These are phyloP conservation scores for Ambrosiella cleistominuta DNA, from an alignment of 2,329 filamentous ascomycete species.

Conservation along the genomic window DNA sequence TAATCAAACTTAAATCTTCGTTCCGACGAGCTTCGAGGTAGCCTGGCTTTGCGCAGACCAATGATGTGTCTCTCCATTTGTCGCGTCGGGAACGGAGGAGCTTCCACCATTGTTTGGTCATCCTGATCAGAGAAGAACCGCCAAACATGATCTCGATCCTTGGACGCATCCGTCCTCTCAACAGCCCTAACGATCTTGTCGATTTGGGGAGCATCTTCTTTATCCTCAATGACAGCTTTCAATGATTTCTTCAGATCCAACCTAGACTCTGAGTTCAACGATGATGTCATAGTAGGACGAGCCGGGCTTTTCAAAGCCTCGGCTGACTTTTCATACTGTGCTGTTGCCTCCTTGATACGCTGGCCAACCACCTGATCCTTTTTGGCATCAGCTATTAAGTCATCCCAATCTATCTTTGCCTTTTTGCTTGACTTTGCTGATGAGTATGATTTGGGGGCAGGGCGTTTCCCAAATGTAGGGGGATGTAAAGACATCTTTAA, in stretches of 20 bases:
- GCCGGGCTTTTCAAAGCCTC: background rate
- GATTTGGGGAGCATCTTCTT: slow-evolving; percentile 10
- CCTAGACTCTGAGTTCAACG: background rate
- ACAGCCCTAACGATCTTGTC: slow-evolving; percentile 13
- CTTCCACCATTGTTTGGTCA: background rate
- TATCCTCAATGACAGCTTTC: slow-evolving; percentile 1
- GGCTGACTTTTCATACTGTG: background rate
- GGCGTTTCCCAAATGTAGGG: no score
- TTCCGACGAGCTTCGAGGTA: background rate
- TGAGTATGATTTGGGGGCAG: background rate
- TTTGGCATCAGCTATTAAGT: slow-evolving; percentile 6
- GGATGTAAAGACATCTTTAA: background rate
- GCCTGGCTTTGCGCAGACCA: background rate
- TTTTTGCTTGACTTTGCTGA: background rate
- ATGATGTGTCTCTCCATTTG: background rate
- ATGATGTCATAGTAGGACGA: background rate
- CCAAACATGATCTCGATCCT: slow-evolving; percentile 3
- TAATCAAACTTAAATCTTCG: background rate
- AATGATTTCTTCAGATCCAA: slow-evolving; percentile 6
- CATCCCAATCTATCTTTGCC: background rate
- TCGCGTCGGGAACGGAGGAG: background rate
- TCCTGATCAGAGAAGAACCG: slow-evolving; percentile 1
- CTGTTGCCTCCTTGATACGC: background rate
- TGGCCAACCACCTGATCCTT: background rate
- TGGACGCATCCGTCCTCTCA: background rate